Conservation (phyloP, 2,329 filamentous ascomycete genomes). For the Ceratocystis alfenasii region DNA sequence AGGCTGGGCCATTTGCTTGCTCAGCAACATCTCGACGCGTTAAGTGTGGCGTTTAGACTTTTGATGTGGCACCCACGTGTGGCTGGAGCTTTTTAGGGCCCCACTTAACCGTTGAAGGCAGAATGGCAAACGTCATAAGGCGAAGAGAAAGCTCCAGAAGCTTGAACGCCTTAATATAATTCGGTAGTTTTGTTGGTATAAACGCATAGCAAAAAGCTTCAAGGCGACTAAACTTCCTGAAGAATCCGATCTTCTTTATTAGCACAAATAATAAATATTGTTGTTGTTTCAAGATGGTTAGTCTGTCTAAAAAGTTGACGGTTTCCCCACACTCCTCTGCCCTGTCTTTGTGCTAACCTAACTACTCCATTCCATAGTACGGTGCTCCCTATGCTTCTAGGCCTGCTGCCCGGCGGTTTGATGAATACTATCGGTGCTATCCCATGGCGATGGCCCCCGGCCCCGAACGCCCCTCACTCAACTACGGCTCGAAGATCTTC, state of each 20-base stretch:
- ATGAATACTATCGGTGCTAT: conserved; percentile 98
- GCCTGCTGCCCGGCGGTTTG: conserved; percentile 62
- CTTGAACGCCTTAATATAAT: too few species aligned
- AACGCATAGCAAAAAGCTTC: too few species aligned
- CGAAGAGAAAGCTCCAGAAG: conserved; percentile 2
- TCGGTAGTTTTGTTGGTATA: too few species aligned
- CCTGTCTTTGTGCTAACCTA: conserved; percentile 1
- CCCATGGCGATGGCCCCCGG: conserved; percentile 89
- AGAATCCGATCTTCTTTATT: too few species aligned
- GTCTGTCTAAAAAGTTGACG: not conserved
- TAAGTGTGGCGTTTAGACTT: conserved; percentile 8
- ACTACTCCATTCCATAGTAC: conserved; percentile 7
- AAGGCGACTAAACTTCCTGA: too few species aligned
- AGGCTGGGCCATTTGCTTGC: not conserved
- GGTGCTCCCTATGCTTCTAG: conserved; percentile 31
- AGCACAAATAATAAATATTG: not conserved
- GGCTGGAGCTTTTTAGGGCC: not conserved
- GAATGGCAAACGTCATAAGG: conserved; percentile 21
- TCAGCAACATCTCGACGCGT: conserved; percentile 15
- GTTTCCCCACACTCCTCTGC: not conserved
- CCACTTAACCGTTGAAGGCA: conserved; percentile 16
- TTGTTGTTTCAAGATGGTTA: conserved; percentile 15
- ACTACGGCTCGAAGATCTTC: conserved; percentile 96
- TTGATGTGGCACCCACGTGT: conserved; percentile 7
- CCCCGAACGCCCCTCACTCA: conserved; percentile 74